A percentile compares a stretch with the other conserved stretches of the same genome.
Conservation (phyloP, 345 rosid species). For the Dovyalis caffra region DNA sequence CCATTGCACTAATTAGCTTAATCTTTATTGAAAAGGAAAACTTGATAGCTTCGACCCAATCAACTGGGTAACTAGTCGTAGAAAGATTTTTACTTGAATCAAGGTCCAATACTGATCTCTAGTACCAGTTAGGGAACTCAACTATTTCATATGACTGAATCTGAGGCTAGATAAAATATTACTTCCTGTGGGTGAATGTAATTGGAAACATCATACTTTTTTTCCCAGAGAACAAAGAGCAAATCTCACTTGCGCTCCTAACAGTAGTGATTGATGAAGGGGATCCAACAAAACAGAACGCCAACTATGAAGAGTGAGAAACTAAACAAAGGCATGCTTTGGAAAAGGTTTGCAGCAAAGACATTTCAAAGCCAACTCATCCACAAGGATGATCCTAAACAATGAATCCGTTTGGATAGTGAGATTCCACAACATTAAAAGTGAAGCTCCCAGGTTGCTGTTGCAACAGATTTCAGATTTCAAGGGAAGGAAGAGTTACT, state of each 20-base stretch:
- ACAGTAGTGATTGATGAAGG: background rate
- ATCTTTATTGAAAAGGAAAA: too few species aligned
- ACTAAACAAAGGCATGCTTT: background rate
- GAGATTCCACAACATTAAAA: background rate
- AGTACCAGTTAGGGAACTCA: too few species aligned
- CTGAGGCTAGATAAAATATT: too few species aligned
- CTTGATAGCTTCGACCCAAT: too few species aligned
- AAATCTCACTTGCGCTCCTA: background rate
- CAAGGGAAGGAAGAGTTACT: too few species aligned
- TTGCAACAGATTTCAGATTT: background rate
- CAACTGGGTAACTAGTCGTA: too few species aligned
- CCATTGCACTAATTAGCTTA: too few species aligned
- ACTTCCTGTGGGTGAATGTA: background rate
- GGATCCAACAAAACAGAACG: background rate
- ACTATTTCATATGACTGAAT: too few species aligned
- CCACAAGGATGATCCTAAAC: background rate
- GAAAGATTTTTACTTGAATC: too few species aligned
- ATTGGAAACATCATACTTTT: background rate
- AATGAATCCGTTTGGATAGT: background rate
- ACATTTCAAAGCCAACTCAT: too few species aligned
- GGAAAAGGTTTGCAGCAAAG: too few species aligned
- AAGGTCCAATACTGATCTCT: too few species aligned
- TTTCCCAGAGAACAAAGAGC: background rate
- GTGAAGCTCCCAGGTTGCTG: background rate
- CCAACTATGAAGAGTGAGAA: background rate